phyloP scores from a whole-genome alignment of 768 basidiomycete genomes.

The Zangia roseola region DNA sequence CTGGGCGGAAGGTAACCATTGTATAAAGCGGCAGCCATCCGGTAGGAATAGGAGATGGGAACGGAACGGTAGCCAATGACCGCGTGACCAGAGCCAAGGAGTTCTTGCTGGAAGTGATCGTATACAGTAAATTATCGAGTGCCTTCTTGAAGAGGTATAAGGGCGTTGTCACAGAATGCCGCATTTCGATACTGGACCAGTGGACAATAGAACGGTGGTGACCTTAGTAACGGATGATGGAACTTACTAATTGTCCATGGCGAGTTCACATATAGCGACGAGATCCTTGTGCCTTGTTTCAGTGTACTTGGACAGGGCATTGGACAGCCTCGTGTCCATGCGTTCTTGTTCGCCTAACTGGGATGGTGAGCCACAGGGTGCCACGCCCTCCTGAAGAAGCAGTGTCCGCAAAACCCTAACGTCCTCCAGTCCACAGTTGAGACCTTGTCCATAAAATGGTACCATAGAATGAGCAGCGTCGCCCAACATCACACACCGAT shows the following conservation, averaged over 20 bases:
- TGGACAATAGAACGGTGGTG: conserved; percentile 19
- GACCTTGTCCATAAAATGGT: conserved; percentile 96
- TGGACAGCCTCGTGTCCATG: conserved; percentile 57
- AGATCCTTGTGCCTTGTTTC: conserved; percentile 83
- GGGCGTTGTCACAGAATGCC: conserved; percentile 84
- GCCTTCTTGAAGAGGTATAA: conserved; percentile 76
- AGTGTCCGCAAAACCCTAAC: conserved; percentile 83
- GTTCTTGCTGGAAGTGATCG: conserved; percentile 52
- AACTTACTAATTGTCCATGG: conserved; percentile 95
- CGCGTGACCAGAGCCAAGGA: conserved; percentile 48
- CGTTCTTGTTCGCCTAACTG: conserved; percentile 28
- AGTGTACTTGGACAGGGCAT: conserved; percentile 77
- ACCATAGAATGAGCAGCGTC: conserved; percentile 99
- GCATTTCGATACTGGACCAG: conserved; percentile 81
- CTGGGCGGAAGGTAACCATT: conserved; percentile 97
- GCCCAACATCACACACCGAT: conserved; percentile 84
- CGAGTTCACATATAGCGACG: conserved; percentile 85
- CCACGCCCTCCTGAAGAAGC: conserved; percentile 69
- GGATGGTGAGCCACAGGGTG: conserved; percentile 36
- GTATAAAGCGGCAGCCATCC: conserved; percentile 96
- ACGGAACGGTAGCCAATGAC: conserved; percentile 49
- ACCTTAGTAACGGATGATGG: conserved; percentile 26
- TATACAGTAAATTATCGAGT: conserved; percentile 72
- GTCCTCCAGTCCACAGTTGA: conserved; percentile 98
- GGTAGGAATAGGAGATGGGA: conserved; percentile 54